Conservation (phyloP, 2,329 filamentous ascomycete genomes). For the Conoideocrella luteorostrata region DNA sequence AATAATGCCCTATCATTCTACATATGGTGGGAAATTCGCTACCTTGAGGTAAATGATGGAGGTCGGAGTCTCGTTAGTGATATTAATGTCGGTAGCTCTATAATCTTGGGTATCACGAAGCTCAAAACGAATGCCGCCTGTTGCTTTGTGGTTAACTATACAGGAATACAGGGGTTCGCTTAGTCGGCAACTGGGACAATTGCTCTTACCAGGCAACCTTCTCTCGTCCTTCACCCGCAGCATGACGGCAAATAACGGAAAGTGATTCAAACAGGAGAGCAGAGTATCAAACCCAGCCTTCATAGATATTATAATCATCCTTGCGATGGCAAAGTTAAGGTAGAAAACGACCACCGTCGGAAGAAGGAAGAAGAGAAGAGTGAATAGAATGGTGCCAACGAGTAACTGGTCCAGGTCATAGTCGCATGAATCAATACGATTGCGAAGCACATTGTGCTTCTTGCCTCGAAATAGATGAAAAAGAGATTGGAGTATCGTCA, state of each 20-base stretch:
- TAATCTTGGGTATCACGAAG: conserved; percentile 64
- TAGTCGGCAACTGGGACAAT: too few species aligned
- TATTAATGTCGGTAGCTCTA: conserved; percentile 33
- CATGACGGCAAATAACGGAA: conserved; percentile 96
- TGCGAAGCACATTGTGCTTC: conserved; percentile 93
- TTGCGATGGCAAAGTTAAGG: conserved; percentile 85
- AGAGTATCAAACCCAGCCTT: conserved; percentile 89
- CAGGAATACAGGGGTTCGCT: too few species aligned
- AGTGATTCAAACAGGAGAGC: conserved; percentile 92
- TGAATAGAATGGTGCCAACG: conserved; percentile 93
- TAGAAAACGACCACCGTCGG: conserved; percentile 97
- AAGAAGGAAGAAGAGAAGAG: conserved; percentile 86
- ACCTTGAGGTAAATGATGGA: conserved; percentile 87
- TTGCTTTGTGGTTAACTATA: too few species aligned
- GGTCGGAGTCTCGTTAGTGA: conserved; percentile 50
- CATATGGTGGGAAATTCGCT: conserved; percentile 14
- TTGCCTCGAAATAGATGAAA: conserved; percentile 98
- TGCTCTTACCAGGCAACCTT: conserved; percentile 75
- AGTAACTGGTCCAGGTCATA: conserved; percentile 97
- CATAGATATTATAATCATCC: conserved; percentile 90
- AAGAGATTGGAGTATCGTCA: conserved; percentile 93
- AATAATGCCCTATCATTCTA: too few species aligned
- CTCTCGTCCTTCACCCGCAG: conserved; percentile 86
- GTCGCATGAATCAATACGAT: conserved; percentile 97
- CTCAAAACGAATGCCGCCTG: conserved; percentile 75